Evolutionary conservation across 768 basidiomycete species (phyloP).

Genomic region (Lactifluus pinguis): DNA sequence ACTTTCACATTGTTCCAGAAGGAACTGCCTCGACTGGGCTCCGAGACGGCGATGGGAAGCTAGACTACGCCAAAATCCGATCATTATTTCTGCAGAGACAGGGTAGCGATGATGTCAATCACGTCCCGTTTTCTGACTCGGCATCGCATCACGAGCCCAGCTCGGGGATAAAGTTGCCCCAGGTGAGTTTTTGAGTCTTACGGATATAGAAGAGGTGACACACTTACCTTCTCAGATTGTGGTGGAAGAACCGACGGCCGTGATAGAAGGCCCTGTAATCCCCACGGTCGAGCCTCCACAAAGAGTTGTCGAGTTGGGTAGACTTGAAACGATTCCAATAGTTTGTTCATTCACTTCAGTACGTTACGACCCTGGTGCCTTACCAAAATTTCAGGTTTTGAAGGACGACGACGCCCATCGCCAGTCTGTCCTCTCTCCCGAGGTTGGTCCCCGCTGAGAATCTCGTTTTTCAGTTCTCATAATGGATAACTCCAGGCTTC

Average conservation of each 20-base stretch:
- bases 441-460: not conserved
- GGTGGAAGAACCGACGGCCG: constrained; percentile 12
- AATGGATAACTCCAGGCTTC: not conserved
- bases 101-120: not conserved
- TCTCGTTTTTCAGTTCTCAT: not conserved
- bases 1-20: constrained; percentile 6
- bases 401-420: not conserved
- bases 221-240: constrained; percentile 6
- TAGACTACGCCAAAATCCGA: constrained; percentile 18
- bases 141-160: not conserved
- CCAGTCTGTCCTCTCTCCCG: not conserved
- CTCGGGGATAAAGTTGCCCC: not conserved
- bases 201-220: not conserved
- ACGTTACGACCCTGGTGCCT: not conserved
- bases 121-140: not conserved
- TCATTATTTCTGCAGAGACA: constrained; percentile 13
- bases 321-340: not conserved
- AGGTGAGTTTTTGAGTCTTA: not conserved
- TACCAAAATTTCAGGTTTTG: not conserved
- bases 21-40: constrained; percentile 4
- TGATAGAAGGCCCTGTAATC: not conserved
- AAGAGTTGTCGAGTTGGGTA: not conserved
- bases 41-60: constrained; percentile 13
- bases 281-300: not conserved
- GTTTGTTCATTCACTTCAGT: not conserved